Evolutionary conservation across 78 protist genomes (phyloP), one percentile per base, ranked within the genome.

Genomic region (Dictyostelium intermedium): DNA sequence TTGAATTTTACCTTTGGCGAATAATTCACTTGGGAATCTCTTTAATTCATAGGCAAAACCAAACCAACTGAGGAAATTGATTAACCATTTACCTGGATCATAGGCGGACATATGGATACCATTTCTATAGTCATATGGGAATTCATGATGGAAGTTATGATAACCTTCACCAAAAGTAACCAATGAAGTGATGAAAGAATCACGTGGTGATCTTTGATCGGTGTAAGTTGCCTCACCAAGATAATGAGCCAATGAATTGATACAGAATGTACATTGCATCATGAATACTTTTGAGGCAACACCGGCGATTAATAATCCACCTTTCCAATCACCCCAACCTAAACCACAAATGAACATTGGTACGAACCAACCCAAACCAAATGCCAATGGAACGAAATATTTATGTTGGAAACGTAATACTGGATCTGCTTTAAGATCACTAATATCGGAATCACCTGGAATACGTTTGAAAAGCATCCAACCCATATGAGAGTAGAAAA

Each of bases 71-170:
- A 84, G 82, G 87, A 45, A 13, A 30, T 8, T 14, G 76, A 97
- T 97, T 43, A 92, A 69, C 98, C 98, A 97, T 70, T 97, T 97
- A 73, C 97, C 93, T 32, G 98, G 98, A 53, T 97, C 98, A 32
- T 93, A 97, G 56, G 95, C 97, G 20, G 83, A 89, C 61, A 45
- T 60, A 32, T 85, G 93, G 74, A 97, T 87, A 47, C 96, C 98
- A 73, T 97, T 97, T 63, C 98, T 96, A 84, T 96, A 97, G 82
- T 97, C 98, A 23, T 85, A 41, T 60, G 98, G 97, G 91, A 97
- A 97, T 56, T 92, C 96, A 85, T 97, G 98, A 87, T 97, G 98
- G 96, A 97, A 98, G 97, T 98, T 98, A 91, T 98, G 99, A 84
- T 95, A 97, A 30, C 99, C 99, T 84, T 98, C 99, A 25, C 99